Conservation (phyloP, 495 filamentous ascomycete genomes). For the Penicillium desertorum region DNA sequence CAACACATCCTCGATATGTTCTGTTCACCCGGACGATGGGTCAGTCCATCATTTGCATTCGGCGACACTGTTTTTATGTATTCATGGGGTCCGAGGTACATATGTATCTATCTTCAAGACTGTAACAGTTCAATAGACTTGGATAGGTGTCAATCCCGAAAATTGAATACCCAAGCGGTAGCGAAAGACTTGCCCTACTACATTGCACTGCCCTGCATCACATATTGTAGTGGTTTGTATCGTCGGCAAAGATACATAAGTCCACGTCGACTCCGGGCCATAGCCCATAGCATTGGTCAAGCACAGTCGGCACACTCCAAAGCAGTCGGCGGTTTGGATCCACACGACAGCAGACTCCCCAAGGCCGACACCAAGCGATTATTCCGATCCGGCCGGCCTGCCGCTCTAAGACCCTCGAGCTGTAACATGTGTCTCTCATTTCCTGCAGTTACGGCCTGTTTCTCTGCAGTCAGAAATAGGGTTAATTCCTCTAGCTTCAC, state of each 20-base stretch:
- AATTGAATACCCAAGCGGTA: not conserved
- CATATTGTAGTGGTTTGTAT: too few relatives aligned
- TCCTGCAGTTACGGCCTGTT: not conserved
- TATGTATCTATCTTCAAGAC: conserved; percentile 1
- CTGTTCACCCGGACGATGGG: not conserved
- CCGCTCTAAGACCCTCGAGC: not conserved
- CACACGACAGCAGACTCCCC: not conserved
- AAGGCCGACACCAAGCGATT: not conserved
- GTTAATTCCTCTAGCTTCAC: not conserved
- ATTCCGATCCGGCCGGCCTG: conserved; percentile 15
- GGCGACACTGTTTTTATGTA: not conserved
- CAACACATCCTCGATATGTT: not conserved
- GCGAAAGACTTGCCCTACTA: too few relatives aligned
- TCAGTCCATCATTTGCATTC: conserved; percentile 14
- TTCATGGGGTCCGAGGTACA: conserved; percentile 6
- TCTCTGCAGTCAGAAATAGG: not conserved
- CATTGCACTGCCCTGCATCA: too few relatives aligned
- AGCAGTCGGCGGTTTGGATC: too few relatives aligned
- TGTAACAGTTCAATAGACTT: not conserved
- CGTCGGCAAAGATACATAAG: too few relatives aligned
- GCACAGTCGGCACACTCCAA: not conserved
- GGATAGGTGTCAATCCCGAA: not conserved
- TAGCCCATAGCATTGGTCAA: not conserved
- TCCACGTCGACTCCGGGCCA: too few relatives aligned
- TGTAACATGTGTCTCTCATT: not conserved